These are phyloP conservation scores for Phytophthora sojae DNA, from an alignment of 352 stramenopile species.

Conservation along the genomic window DNA sequence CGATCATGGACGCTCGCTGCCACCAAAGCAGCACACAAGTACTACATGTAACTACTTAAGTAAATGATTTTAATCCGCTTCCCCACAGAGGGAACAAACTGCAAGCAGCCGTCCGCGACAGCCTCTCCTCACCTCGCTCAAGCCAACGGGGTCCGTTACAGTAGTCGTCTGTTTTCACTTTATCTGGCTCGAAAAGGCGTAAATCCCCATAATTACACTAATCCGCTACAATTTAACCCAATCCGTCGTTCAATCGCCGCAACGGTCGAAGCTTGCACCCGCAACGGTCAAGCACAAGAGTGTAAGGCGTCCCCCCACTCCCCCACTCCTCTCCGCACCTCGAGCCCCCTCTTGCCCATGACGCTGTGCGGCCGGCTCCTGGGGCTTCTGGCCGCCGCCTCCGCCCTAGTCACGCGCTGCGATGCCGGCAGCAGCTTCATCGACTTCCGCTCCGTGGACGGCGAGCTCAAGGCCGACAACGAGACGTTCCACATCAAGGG, in stretches of 20 bases:
- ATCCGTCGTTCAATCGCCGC: background rate
- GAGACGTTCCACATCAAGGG: conserved; percentile 71
- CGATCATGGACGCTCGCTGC: no score
- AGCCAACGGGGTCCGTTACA: background rate
- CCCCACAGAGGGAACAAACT: background rate
- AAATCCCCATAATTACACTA: background rate
- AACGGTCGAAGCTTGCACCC: background rate
- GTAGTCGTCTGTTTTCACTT: background rate
- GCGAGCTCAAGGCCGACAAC: conserved; percentile 59
- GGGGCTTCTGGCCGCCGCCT: background rate
- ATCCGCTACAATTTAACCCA: background rate
- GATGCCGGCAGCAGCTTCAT: conserved; percentile 51
- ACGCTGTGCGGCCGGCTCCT: conserved; percentile 9
- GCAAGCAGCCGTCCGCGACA: background rate
- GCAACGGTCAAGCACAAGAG: background rate
- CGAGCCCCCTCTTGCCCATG: conserved; percentile 1
- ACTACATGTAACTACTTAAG: no score
- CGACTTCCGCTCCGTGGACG: conserved; percentile 69
- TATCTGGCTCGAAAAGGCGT: background rate
- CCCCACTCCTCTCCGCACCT: background rate
- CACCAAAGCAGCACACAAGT: no score
- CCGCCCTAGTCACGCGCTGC: conserved; percentile 1
- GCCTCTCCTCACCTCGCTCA: no score
- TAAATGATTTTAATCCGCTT: background rate
- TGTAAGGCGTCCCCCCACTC: background rate